Evolutionary conservation across 352 stramenopile genomes (phyloP).

Genomic region (Globisporangium rhizosaccharum): DNA sequence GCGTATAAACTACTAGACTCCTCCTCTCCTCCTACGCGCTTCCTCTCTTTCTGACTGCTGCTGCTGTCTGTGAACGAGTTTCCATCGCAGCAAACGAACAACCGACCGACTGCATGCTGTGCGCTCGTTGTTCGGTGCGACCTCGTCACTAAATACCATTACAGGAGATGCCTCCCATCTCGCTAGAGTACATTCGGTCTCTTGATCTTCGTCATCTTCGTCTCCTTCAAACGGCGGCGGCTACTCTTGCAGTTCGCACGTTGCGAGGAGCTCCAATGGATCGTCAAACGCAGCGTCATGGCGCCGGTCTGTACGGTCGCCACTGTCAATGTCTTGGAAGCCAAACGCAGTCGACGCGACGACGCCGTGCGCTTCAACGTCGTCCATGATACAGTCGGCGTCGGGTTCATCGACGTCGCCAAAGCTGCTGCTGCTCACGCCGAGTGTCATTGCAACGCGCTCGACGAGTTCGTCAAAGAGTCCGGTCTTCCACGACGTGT

Average conservation of each 20-base stretch:
- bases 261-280: conserved; percentile 24
- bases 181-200: conserved; percentile 24
- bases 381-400: conserved; percentile 36
- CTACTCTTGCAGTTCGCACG: conserved; percentile 27
- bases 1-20: too few species aligned
- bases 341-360: conserved; percentile 18
- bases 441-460: conserved; percentile 40
- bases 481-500: conserved; percentile 65
- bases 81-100: too few species aligned
- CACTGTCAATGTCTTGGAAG: conserved; percentile 12
- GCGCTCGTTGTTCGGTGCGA: neutral
- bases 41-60: too few species aligned
- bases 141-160: conserved; percentile 20
- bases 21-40: too few species aligned
- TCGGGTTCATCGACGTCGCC: neutral
- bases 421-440: conserved; percentile 24
- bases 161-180: conserved; percentile 14
- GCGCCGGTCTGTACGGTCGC: neutral
- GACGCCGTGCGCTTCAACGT: conserved; percentile 25
- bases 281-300: conserved; percentile 22
- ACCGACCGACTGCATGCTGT: too few species aligned
- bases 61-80: too few species aligned
- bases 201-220: neutral
- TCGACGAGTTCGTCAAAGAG: conserved; percentile 81
- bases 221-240: neutral